Evolutionary conservation across 2,329 filamentous ascomycete species (phyloP).

Genomic region (Pseudopyricularia javanii): DNA sequence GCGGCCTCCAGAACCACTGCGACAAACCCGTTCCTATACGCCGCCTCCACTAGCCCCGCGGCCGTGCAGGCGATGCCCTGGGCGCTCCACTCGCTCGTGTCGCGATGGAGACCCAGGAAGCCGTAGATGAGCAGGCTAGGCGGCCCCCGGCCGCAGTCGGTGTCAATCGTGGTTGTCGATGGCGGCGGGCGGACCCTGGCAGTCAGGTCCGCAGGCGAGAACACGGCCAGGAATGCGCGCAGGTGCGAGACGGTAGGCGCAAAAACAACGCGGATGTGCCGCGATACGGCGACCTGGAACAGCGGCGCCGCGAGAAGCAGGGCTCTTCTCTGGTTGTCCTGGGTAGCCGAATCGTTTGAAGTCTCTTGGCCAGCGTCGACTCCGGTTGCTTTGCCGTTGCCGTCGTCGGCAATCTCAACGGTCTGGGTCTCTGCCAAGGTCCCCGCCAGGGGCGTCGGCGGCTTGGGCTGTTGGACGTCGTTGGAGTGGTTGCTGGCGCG

Average conservation of each 20-base stretch:
- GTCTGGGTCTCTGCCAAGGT: neutral
- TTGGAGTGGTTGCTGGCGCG: neutral
- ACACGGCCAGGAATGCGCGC: constrained; percentile 59
- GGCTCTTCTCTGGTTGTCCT: neutral
- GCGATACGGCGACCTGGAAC: constrained; percentile 54
- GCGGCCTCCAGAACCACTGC: constrained; percentile 36
- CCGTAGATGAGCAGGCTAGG: constrained; percentile 52
- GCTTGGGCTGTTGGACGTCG: neutral
- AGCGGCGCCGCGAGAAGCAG: constrained; percentile 39
- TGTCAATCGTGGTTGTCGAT: neutral
- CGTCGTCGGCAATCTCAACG: neutral
- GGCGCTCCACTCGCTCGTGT: constrained; percentile 62
- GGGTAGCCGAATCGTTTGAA: neutral
- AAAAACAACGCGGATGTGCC: constrained; percentile 59
- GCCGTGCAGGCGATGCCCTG: constrained; percentile 56
- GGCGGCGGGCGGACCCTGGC: constrained; percentile 18
- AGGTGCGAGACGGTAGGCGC: constrained; percentile 65
- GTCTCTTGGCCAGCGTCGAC: neutral
- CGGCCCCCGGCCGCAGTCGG: neutral
- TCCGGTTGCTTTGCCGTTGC: neutral
- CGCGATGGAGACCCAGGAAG: constrained; percentile 50
- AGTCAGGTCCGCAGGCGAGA: constrained; percentile 20
- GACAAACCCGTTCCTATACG: constrained; percentile 27
- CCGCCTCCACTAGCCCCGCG: constrained; percentile 51
- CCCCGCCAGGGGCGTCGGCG: neutral